Evolutionary conservation across 148 eudicot species (phyloP).

Genomic region (Amaranthus cruentus): DNA sequence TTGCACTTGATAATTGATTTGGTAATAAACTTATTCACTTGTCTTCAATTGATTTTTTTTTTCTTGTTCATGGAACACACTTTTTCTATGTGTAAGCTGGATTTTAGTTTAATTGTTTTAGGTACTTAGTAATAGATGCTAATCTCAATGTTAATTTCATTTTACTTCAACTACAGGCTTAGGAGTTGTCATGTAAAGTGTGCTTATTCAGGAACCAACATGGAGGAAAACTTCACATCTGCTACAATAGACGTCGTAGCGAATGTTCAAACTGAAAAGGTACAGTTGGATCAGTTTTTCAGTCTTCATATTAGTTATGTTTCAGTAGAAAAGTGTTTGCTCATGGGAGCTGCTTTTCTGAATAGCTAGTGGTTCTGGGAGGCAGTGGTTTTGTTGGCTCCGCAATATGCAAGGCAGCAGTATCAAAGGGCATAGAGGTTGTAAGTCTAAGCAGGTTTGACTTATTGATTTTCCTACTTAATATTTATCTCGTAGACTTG

Average conservation of each 20-base stretch:
- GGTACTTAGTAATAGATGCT: not conserved
- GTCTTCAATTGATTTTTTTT: not conserved
- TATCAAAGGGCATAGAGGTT: constrained; percentile 86
- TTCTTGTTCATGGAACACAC: not conserved
- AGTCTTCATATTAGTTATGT: constrained; percentile 5
- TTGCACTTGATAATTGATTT: too few species aligned
- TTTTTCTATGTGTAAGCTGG: not conserved
- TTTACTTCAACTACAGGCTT: constrained; percentile 27
- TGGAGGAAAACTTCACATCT: constrained; percentile 40
- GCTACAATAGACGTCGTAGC: constrained; percentile 79
- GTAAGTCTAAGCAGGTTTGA: constrained; percentile 85
- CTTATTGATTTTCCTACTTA: not conserved
- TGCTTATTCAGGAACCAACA: constrained; percentile 54
- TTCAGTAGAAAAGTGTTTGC: constrained; percentile 11
- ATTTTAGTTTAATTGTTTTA: not conserved
- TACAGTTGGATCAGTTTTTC: constrained; percentile 26
- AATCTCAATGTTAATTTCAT: not conserved
- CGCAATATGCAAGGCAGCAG: constrained; percentile 98
- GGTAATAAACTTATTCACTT: too few species aligned
- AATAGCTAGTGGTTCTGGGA: constrained; percentile 92
- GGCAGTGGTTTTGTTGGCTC: constrained; percentile 99
- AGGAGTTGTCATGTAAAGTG: constrained; percentile 51
- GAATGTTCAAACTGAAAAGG: constrained; percentile 74
- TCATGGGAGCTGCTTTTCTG: constrained; percentile 22
- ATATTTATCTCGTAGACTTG: not conserved